A percentile compares a stretch with the other conserved stretches of the same genome.
These are phyloP conservation scores for Agroathelia rolfsii DNA, from an alignment of 1,284 basidiomycete genomes.

Conservation along the genomic window DNA sequence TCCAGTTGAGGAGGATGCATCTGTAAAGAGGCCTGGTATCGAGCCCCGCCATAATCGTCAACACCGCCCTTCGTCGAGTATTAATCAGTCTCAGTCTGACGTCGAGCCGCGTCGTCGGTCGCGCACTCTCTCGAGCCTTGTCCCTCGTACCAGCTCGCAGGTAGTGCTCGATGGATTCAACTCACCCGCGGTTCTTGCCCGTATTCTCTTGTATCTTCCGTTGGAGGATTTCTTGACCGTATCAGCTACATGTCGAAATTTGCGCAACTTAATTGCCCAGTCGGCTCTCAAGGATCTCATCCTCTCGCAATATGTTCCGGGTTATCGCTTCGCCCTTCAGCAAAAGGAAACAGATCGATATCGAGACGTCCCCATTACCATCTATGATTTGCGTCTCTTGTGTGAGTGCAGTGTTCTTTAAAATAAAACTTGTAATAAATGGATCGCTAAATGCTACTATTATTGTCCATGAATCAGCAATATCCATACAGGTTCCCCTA, in stretches of 20 bases:
- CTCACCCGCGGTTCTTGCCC: too few relatives aligned
- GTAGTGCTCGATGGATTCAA: too few relatives aligned
- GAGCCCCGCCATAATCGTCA: too few relatives aligned
- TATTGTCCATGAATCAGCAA: conserved; percentile 29
- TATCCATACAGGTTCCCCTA: conserved; percentile 50
- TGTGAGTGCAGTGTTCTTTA: conserved; percentile 31
- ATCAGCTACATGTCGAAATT: conserved; percentile 34
- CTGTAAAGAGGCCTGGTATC: too few relatives aligned
- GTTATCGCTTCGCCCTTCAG: conserved; percentile 36
- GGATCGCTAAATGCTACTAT: conserved; percentile 8
- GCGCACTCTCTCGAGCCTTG: too few relatives aligned
- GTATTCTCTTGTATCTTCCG: conserved; percentile 30
- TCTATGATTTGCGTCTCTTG: conserved; percentile 51
- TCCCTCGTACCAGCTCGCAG: too few relatives aligned
- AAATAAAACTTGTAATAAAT: conserved; percentile 2
- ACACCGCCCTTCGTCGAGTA: too few relatives aligned
- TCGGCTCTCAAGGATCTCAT: conserved; percentile 38
- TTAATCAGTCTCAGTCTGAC: too few relatives aligned
- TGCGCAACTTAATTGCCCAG: conserved; percentile 34
- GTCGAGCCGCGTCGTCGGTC: too few relatives aligned
- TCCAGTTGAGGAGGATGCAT: too few relatives aligned
- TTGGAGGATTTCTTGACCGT: conserved; percentile 51
- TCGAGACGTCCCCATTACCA: conserved; percentile 38
- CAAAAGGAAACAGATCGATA: conserved; percentile 28
- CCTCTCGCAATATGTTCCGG: conserved; percentile 49